Percentiles rank a stretch among this genome's conserved stretches.
These are phyloP conservation scores for Saccharomyces cerevisiae DNA, from an alignment of 805 yeast genomes.

Conservation along the genomic window DNA sequence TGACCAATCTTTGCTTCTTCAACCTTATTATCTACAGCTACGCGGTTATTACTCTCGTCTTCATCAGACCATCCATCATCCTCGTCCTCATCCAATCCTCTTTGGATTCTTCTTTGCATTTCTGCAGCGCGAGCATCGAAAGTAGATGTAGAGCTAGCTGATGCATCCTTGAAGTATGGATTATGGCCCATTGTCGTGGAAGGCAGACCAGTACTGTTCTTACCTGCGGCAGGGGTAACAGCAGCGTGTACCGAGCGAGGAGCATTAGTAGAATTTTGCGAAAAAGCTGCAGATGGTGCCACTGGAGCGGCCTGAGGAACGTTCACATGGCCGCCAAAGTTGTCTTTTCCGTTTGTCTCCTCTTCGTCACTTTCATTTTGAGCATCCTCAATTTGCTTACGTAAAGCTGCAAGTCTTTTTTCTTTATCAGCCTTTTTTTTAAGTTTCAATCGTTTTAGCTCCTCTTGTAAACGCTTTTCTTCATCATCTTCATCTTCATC, in stretches of 20 bases:
- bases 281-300: background rate
- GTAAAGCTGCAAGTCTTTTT: conserved; percentile 48
- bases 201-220: conserved; percentile 2
- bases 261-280: background rate
- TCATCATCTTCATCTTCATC: conserved; percentile 43
- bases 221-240: background rate
- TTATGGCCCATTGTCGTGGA: conserved; percentile 23
- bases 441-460: conserved; percentile 35
- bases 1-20: conserved; percentile 10
- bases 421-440: conserved; percentile 53
- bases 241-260: background rate
- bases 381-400: conserved; percentile 50
- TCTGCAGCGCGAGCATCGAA: conserved; percentile 54
- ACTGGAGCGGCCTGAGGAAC: background rate
- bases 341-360: conserved; percentile 9
- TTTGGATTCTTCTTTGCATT: conserved; percentile 65
- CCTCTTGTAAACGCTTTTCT: conserved; percentile 36
- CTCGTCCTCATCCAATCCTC: conserved; percentile 36
- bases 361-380: conserved; percentile 36
- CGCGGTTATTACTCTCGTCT: conserved; percentile 27
- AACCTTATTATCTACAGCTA: conserved; percentile 24
- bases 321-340: background rate
- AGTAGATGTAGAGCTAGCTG: conserved; percentile 17
- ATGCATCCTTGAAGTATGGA: conserved; percentile 50
- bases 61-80: conserved; percentile 33